A percentile compares a stretch with the other conserved stretches of the same genome.
phyloP scores from a whole-genome alignment of 495 filamentous ascomycete genomes.

The Xanthoparmelia taractica region DNA sequence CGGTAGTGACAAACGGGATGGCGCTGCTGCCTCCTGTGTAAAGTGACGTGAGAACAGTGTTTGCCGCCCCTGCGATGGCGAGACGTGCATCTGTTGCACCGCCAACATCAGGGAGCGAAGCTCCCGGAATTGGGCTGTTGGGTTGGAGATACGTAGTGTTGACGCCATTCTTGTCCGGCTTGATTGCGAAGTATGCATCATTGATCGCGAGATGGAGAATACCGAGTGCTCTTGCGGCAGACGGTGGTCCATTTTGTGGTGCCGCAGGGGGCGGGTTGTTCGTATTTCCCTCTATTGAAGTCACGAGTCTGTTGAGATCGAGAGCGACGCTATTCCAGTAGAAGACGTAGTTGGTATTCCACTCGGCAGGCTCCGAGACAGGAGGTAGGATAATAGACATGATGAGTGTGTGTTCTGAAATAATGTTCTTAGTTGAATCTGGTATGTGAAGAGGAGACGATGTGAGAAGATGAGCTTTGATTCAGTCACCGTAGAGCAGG shows the following conservation, averaged over 20 bases:
- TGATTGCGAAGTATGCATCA: conserved; percentile 32
- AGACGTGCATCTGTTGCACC: conserved; percentile 26
- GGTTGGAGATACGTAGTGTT: conserved; percentile 23
- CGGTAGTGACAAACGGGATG: background rate
- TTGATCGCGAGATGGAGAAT: conserved; percentile 33
- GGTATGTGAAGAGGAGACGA: background rate
- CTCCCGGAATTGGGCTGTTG: conserved; percentile 13
- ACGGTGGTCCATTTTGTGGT: background rate
- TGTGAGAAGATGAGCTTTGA: background rate
- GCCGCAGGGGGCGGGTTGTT: conserved; percentile 21
- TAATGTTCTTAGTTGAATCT: background rate
- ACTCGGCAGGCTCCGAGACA: conserved; percentile 21
- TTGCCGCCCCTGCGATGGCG: conserved; percentile 31
- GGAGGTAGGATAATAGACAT: conserved; percentile 21
- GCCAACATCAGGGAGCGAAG: conserved; percentile 10
- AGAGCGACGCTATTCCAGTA: conserved; percentile 31
- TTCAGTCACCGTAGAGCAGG: background rate
- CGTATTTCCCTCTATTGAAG: conserved; percentile 25
- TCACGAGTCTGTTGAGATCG: conserved; percentile 28
- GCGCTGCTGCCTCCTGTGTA: conserved; percentile 12
- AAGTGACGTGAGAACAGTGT: conserved; percentile 26
- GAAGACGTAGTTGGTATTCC: conserved; percentile 30
- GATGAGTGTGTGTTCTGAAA: background rate
- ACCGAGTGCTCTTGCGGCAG: conserved; percentile 24
- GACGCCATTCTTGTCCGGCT: conserved; percentile 17